A percentile compares a stretch with the other conserved stretches of the same genome.
Conservation (phyloP, 75 land plant genomes). For the Selaginella moellendorffii region DNA sequence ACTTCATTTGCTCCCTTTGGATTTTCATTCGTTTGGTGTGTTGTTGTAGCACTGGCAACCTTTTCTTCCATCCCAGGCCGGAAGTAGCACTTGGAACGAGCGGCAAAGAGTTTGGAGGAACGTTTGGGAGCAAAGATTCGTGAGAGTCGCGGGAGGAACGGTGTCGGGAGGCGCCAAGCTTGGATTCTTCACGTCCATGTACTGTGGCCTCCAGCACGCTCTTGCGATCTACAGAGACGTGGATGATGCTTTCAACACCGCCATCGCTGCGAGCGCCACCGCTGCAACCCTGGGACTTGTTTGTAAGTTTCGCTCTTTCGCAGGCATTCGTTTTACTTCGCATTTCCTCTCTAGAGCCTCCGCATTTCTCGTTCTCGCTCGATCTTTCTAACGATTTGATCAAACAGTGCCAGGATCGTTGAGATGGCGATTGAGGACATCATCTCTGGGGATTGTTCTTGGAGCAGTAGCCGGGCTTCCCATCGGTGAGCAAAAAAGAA, state of each 20-base stretch:
- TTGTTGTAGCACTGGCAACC: conserved; percentile 12
- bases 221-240: conserved; percentile 57
- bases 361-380: too few species aligned
- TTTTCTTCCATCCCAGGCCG: conserved; percentile 10
- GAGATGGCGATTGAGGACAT: conserved; percentile 62
- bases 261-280: conserved; percentile 73
- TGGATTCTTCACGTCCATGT: conserved; percentile 53
- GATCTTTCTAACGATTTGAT: background rate
- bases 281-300: conserved; percentile 77
- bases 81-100: background rate
- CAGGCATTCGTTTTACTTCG: too few species aligned
- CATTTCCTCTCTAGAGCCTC: too few species aligned
- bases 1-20: background rate
- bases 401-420: conserved; percentile 79
- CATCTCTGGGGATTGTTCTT: conserved; percentile 54
- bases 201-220: conserved; percentile 51
- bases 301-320: conserved; percentile 30
- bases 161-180: conserved; percentile 57
- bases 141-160: conserved; percentile 35
- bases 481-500: conserved; percentile 62
- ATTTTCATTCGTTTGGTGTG: too few species aligned
- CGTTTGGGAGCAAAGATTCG: conserved; percentile 32
- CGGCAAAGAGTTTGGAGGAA: conserved; percentile 42
- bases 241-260: conserved; percentile 66
- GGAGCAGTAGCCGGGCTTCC: conserved; percentile 82